Conservation (phyloP, 2,329 filamentous ascomycete species). For the Cercospora brassicicola region DNA sequence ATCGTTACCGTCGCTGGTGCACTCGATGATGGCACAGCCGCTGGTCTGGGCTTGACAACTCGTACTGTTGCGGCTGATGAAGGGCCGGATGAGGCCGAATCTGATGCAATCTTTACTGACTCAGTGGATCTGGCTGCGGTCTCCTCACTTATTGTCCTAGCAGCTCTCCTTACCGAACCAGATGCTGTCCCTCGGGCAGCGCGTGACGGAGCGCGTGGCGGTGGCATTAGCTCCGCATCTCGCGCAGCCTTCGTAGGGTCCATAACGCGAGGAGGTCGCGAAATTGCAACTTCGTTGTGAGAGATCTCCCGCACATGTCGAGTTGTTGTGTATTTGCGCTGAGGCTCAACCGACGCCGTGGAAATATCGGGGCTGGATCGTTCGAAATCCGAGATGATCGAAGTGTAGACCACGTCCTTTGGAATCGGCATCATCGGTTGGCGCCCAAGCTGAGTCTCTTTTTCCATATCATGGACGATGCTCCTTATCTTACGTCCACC, state of each 20-base stretch:
- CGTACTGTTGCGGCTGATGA: slow-evolving; percentile 26
- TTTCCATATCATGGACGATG: slow-evolving; percentile 52
- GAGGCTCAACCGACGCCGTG: slow-evolving; percentile 32
- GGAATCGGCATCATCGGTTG: slow-evolving; percentile 53
- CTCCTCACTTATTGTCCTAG: slow-evolving; percentile 39
- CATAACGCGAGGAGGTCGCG: slow-evolving; percentile 18
- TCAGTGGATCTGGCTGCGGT: slow-evolving; percentile 31
- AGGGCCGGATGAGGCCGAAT: slow-evolving; percentile 22
- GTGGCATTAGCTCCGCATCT: slow-evolving; percentile 39
- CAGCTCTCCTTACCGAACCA: slow-evolving; percentile 33
- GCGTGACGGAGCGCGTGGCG: slow-evolving; percentile 31
- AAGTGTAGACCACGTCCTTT: slow-evolving; percentile 50
- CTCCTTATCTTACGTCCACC: slow-evolving; percentile 51
- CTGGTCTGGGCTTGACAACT: slow-evolving; percentile 27
- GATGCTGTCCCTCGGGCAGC: slow-evolving; percentile 29
- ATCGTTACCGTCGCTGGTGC: slow-evolving; percentile 20
- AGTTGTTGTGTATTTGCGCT: slow-evolving; percentile 41
- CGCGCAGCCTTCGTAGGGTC: slow-evolving; percentile 25
- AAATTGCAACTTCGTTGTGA: slow-evolving; percentile 44
- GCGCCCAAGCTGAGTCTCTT: slow-evolving; percentile 50
- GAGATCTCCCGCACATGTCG: slow-evolving; percentile 49
- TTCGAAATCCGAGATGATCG: slow-evolving; percentile 39
- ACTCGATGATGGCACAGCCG: slow-evolving; percentile 22
- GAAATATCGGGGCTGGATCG: slow-evolving; percentile 33
- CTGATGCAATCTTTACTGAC: slow-evolving; percentile 29